A percentile compares a stretch with the other conserved stretches of the same genome.
phyloP scores from a whole-genome alignment of 495 filamentous ascomycete species.

The Bathelium albidoporum region DNA sequence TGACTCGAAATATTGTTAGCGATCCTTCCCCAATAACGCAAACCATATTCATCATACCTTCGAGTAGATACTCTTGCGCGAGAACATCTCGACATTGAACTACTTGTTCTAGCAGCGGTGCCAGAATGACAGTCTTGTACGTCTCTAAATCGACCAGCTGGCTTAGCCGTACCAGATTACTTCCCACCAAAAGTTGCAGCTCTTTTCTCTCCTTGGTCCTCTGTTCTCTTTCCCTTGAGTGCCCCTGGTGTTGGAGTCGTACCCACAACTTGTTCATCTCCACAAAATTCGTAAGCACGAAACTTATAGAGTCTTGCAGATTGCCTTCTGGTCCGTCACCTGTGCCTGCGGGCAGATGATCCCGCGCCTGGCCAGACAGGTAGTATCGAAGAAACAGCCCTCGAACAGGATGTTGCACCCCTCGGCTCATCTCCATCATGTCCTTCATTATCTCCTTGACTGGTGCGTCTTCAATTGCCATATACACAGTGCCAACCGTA shows the following conservation, averaged over 20 bases:
- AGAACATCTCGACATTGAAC: slow-evolving; percentile 95
- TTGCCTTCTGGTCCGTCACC: slow-evolving; percentile 95
- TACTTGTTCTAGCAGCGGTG: slow-evolving; percentile 85
- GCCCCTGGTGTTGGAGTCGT: slow-evolving; percentile 90
- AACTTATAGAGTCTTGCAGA: slow-evolving; percentile 92
- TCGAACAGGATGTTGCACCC: slow-evolving; percentile 91
- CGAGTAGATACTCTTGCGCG: slow-evolving; percentile 92
- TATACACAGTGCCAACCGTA: slow-evolving; percentile 96
- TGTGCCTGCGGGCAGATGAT: slow-evolving; percentile 68
- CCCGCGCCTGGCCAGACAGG: slow-evolving; percentile 83
- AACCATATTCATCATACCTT: slow-evolving; percentile 41
- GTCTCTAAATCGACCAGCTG: slow-evolving; percentile 89
- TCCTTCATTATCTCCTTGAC: slow-evolving; percentile 99
- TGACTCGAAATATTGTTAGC: slow-evolving; percentile 47
- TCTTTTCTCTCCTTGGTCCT: slow-evolving; percentile 91
- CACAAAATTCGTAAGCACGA: slow-evolving; percentile 95
- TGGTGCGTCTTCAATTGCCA: slow-evolving; percentile 94
- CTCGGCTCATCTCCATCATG: slow-evolving; percentile 99
- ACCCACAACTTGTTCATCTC: slow-evolving; percentile 99
- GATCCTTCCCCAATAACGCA: background rate
- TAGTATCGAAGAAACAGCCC: slow-evolving; percentile 95
- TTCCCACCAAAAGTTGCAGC: slow-evolving; percentile 88
- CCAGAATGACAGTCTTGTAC: slow-evolving; percentile 85
- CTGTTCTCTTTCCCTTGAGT: slow-evolving; percentile 86
- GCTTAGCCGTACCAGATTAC: slow-evolving; percentile 88